A percentile compares a stretch with the other conserved stretches of the same genome.
Conservation (phyloP, 495 filamentous ascomycete genomes). For the Aspergillus homomorphus region DNA sequence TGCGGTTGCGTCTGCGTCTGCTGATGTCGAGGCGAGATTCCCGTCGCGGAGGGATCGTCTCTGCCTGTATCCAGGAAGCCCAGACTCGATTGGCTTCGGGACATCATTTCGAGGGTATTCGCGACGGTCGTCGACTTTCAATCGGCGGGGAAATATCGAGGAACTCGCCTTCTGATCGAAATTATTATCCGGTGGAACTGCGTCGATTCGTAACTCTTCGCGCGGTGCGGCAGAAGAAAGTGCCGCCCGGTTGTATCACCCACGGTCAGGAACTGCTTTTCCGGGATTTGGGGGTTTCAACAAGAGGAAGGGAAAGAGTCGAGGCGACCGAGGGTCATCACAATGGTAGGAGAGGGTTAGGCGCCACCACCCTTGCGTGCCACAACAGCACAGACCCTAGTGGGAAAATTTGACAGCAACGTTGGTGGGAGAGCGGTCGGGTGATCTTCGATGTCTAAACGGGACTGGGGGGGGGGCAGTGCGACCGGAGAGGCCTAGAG, state of each 20-base stretch:
- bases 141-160: background rate
- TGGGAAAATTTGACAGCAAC: background rate
- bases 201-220: background rate
- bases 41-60: conserved; percentile 34
- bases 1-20: conserved; percentile 32
- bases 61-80: conserved; percentile 34
- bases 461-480: background rate
- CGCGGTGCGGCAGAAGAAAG: background rate
- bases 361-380: background rate
- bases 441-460: conserved; percentile 1
- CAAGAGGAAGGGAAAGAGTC: conserved; percentile 9
- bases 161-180: background rate
- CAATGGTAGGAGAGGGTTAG: conserved; percentile 14
- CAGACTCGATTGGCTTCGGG: conserved; percentile 46
- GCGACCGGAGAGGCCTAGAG: background rate
- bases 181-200: background rate
- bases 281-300: conserved; percentile 7
- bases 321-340: conserved; percentile 21
- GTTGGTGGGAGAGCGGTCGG: background rate
- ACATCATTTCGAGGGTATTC: conserved; percentile 35
- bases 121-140: background rate
- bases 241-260: background rate
- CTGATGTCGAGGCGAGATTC: conserved; percentile 31
- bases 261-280: conserved; percentile 14
- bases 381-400: background rate